A percentile compares a stretch with the other conserved stretches of the same genome.
phyloP scores from a whole-genome alignment of 345 rosid species.

The Citrus australasica region DNA sequence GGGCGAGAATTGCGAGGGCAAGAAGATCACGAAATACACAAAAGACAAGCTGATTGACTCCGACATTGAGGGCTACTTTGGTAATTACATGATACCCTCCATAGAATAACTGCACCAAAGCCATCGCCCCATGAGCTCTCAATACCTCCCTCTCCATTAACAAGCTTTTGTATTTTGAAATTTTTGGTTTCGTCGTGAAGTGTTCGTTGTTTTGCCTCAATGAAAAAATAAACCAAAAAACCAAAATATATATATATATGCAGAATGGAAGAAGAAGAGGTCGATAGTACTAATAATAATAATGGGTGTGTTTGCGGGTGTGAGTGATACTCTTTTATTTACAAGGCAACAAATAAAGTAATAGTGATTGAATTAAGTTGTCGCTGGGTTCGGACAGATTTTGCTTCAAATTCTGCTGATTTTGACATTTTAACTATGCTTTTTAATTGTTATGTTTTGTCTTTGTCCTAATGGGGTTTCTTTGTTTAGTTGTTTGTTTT shows the following conservation, averaged over 20 bases:
- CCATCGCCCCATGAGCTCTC: slow-evolving; percentile 83
- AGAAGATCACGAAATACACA: slow-evolving; percentile 93
- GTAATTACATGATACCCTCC: slow-evolving; percentile 98
- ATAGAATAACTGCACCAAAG: slow-evolving; percentile 72
- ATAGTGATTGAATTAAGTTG: background rate
- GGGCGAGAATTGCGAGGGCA: slow-evolving; percentile 85
- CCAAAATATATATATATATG: too few species aligned
- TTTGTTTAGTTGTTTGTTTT: background rate
- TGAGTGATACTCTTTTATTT: background rate
- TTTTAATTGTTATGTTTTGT: background rate
- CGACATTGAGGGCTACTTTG: slow-evolving; percentile 91
- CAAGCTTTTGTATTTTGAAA: background rate
- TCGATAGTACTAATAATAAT: background rate
- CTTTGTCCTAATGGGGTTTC: background rate
- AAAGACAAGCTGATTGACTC: slow-evolving; percentile 94
- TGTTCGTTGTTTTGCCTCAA: background rate
- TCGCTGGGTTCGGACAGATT: background rate
- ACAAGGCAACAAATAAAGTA: background rate
- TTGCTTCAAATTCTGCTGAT: background rate
- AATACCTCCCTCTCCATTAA: slow-evolving; percentile 44
- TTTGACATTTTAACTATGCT: background rate
- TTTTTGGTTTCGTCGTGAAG: too few species aligned
- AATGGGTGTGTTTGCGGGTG: background rate
- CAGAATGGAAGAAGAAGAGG: too few species aligned
- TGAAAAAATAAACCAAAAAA: too few species aligned